These are phyloP conservation scores for Spergularia marina DNA, from an alignment of 148 eudicot species.

Conservation along the genomic window DNA sequence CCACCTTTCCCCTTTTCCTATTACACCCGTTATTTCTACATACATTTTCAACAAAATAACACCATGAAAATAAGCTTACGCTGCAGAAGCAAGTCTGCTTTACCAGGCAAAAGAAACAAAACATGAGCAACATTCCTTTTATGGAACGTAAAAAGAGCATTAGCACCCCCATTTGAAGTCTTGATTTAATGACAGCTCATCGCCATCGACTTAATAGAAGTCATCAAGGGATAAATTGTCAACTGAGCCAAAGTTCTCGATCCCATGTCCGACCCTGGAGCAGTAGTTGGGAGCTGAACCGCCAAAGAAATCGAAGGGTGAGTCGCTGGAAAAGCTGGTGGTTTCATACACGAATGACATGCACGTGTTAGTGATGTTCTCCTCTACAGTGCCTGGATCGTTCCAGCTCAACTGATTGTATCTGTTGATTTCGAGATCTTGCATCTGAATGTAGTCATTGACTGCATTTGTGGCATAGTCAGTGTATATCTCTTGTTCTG, in stretches of 20 bases:
- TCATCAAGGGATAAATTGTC: constrained; percentile 55
- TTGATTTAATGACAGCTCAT: background rate
- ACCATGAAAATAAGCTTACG: constrained; percentile 10
- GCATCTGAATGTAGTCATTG: constrained; percentile 29
- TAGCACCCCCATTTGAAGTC: background rate
- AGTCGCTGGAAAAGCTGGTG: constrained; percentile 40
- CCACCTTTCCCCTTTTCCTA: constrained; percentile 4
- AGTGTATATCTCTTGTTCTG: constrained; percentile 29
- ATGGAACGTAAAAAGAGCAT: background rate
- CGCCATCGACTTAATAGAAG: constrained; percentile 29
- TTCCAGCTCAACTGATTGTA: constrained; percentile 34
- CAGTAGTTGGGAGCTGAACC: constrained; percentile 37
- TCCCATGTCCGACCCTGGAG: constrained; percentile 29
- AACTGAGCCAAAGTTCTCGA: constrained; percentile 40
- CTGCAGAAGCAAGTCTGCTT: constrained; percentile 9
- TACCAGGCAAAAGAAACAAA: constrained; percentile 10
- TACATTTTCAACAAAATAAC: constrained; percentile 23
- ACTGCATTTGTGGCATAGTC: constrained; percentile 25
- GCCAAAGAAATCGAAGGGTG: constrained; percentile 50
- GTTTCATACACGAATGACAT: constrained; percentile 50
- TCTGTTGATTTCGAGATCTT: constrained; percentile 30
- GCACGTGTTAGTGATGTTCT: constrained; percentile 9
- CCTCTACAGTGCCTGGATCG: constrained; percentile 22
- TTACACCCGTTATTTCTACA: constrained; percentile 23
- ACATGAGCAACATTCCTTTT: constrained; percentile 11